Evolutionary conservation across 805 yeast species (phyloP), one percentile per base, ranked within the genome.

Genomic region (Candida coquimbonensis): DNA sequence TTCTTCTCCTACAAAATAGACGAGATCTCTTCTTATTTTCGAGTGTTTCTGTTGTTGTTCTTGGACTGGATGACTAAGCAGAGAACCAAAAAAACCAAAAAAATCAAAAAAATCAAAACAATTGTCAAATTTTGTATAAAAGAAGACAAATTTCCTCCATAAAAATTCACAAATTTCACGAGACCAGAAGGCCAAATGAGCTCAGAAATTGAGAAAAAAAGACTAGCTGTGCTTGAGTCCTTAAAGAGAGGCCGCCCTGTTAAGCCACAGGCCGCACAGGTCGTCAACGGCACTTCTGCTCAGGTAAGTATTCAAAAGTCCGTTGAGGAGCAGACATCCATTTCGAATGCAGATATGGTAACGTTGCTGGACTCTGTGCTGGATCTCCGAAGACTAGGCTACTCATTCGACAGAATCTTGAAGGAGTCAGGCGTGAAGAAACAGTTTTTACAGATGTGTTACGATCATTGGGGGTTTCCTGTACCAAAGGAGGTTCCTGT

Each of bases 361-460:
- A 37, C 25, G 14, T 16, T 55, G 34, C 38, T 51, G 36, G 52
- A 51, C 14, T 57, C 57, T 7, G 45, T 59, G 1, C 16, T 50
- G n/a, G 63, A 58, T 14, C 39, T 59, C n/a, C 45, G 59, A 35
- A 45, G 57, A 33, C 36, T 56, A 14, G 62, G 63, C 1, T 54
- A 47, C 29, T 35, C 58, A 1, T 54, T 59, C 45, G 55, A 55
- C 5, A 42, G 32, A 42, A 53, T 59, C 16, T 29, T 54, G 3
- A 19, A 40, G 12, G 38, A 48, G 9, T 41, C 58, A 7, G 57
- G 52, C 7, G 51, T 50, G 7, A 48, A 49, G 1, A 43, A 57
- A 16, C 47, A 43, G n/a, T 55, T 53, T 33, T 39, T 59, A 12
- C 42, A 38, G 26, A 38, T 45, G 19, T 55, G 56, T 14, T 59